Conservation (phyloP, 257 asterid species). For the Capsicum baccatum region DNA sequence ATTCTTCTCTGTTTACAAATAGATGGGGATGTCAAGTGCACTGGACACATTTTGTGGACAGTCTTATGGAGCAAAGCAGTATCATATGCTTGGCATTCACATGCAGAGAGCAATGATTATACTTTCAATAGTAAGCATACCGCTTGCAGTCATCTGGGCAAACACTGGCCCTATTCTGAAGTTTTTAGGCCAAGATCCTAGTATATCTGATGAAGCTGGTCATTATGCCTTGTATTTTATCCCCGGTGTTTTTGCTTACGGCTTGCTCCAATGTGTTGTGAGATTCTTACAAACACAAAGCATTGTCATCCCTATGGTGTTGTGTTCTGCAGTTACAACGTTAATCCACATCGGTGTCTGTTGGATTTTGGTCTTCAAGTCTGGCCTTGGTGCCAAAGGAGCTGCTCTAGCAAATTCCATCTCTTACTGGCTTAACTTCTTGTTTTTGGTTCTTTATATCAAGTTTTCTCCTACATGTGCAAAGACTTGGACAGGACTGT, state of each 20-base stretch:
- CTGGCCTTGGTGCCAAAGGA: conserved; percentile 69
- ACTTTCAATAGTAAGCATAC: conserved; percentile 61
- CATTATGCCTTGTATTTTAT: conserved; percentile 66
- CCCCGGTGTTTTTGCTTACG: conserved; percentile 69
- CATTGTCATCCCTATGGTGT: conserved; percentile 82
- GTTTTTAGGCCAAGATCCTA: conserved; percentile 73
- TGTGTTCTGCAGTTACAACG: conserved; percentile 66
- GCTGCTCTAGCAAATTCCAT: conserved; percentile 71
- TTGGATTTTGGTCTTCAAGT: conserved; percentile 70
- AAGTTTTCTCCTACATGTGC: conserved; percentile 65
- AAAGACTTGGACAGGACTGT: conserved; percentile 75
- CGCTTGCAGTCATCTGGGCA: conserved; percentile 71
- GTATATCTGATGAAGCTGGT: conserved; percentile 74
- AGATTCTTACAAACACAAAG: conserved; percentile 79
- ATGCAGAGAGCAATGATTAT: conserved; percentile 81
- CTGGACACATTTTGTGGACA: conserved; percentile 89
- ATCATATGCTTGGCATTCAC: conserved; percentile 81
- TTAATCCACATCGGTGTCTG: conserved; percentile 56
- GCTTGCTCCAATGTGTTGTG: conserved; percentile 74
- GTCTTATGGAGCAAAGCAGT: conserved; percentile 78
- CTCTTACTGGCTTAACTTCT: conserved; percentile 71
- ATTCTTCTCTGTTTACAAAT: background rate
- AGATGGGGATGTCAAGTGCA: conserved; percentile 94
- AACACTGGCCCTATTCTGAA: conserved; percentile 65
- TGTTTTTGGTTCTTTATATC: conserved; percentile 57